Base-by-base conservation (phyloP, 2,329 filamentous ascomycete species). In the Xylaria digitata region DNA sequence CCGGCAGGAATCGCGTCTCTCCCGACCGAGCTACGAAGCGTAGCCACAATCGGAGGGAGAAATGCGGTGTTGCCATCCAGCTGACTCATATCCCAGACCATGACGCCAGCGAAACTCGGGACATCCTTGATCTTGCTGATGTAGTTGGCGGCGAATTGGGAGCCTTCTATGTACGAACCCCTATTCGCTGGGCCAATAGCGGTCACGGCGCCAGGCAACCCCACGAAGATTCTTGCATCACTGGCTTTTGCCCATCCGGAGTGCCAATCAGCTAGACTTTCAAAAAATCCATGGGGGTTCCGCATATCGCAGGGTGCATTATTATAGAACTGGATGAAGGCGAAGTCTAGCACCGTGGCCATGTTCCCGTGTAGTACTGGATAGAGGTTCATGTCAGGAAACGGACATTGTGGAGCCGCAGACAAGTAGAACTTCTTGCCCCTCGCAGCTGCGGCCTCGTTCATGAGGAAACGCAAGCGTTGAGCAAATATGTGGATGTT, bases 1-100 rank as follows among this genome's bases (percentile, higher is more conserved):
- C 2, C 17, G 9, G 13, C 15, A 34, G n/a, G 17, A n/a, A 9
- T 19, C 13, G 13, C 9, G n/a, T 17, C 6, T 6, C n/a, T 34
- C 7, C 17, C 40, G n/a, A 23, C 2, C 8, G 45, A 34, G 4
- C 19, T 30, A 48, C 17, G 3, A 15, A 64, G 62, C 17, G 40
- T 48, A 17, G 15, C 26, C 9, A 64, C 55, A 2, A 88, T 78
- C 26, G 79, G 75, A 34, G 79, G 77, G 58, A 90, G 78, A 74
- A 88, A 89, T 0, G 85, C 87, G 1, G 73, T 34, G 76, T 90
- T 90, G n/a, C 78, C 78, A 66, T 84, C 87, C 1, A 85, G 81
- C 78, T 90, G 87, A 26, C 82, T 86, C 77, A 85, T 85, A 76
- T 91, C 89, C 89, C 88, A 91, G 79, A 90, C 82, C 89, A 91